Conservation (phyloP, 2,329 filamentous ascomycete genomes). For the Aureobasidium sp. region DNA sequence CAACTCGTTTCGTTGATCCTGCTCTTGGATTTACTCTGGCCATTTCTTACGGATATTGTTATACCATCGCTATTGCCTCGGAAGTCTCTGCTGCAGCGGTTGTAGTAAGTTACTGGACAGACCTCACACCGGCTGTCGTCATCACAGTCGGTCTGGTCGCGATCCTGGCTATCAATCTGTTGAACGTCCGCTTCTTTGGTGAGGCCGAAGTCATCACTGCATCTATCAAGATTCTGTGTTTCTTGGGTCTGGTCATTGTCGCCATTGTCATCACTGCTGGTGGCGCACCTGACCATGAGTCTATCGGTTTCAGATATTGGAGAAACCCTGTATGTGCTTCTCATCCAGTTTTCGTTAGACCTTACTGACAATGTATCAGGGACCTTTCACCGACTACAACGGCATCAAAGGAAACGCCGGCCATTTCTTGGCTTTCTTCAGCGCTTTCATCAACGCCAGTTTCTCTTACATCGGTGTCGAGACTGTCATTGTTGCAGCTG, state of each 20-base stretch:
- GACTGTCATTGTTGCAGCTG: conserved; percentile 59
- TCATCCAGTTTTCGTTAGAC: no score
- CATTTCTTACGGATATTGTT: conserved; percentile 36
- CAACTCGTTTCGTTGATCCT: conserved; percentile 40
- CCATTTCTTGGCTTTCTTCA: conserved; percentile 34
- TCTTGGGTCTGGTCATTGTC: conserved; percentile 42
- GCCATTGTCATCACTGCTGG: conserved; percentile 43
- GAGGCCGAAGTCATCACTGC: conserved; percentile 27
- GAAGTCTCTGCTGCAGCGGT: conserved; percentile 33
- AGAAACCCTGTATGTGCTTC: conserved; percentile 28
- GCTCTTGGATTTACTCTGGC: conserved; percentile 50
- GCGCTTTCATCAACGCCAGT: conserved; percentile 40
- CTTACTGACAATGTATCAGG: not conserved
- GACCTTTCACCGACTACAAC: conserved; percentile 30
- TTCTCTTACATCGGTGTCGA: conserved; percentile 62
- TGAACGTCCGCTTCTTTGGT: conserved; percentile 30
- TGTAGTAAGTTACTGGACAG: conserved; percentile 29
- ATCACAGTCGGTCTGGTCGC: conserved; percentile 29
- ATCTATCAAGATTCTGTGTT: conserved; percentile 40
- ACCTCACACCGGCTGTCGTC: conserved; percentile 24
- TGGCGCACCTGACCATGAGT: conserved; percentile 41
- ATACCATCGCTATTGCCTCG: conserved; percentile 29
- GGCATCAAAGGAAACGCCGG: conserved; percentile 36
- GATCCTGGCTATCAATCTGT: conserved; percentile 27
- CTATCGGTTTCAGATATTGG: conserved; percentile 32